These are phyloP conservation scores for Trichoderma koningii DNA, from an alignment of 2,329 filamentous ascomycete species.

Conservation along the genomic window DNA sequence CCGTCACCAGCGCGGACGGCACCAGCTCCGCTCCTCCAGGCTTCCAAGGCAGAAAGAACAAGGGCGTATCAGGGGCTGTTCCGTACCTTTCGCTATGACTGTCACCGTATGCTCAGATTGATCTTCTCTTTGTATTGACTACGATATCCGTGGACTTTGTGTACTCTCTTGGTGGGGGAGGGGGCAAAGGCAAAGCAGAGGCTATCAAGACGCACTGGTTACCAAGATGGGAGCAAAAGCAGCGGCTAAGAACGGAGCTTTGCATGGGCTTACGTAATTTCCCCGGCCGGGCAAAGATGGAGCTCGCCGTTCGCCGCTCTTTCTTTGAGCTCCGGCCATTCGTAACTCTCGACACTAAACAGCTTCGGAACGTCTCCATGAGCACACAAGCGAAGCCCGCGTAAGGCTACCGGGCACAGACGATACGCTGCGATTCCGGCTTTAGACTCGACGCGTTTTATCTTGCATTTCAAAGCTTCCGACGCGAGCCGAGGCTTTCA, in stretches of 20 bases:
- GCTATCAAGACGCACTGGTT: not conserved
- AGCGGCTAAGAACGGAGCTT: not conserved
- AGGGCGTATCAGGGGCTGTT: no score
- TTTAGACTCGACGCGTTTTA: not conserved
- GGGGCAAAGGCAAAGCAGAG: slow-evolving; percentile 2
- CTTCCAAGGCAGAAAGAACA: not conserved
- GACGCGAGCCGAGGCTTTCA: slow-evolving; percentile 19
- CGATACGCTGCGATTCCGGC: not conserved
- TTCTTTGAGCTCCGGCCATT: not conserved
- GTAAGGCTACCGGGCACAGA: slow-evolving; percentile 8
- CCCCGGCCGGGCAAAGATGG: slow-evolving; percentile 31
- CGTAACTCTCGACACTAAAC: not conserved
- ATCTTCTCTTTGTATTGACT: not conserved
- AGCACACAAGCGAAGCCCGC: not conserved
- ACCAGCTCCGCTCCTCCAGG: slow-evolving; percentile 17
- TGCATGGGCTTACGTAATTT: slow-evolving; percentile 34
- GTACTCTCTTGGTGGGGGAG: slow-evolving; percentile 6
- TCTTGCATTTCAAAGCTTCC: not conserved
- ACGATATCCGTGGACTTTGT: not conserved
- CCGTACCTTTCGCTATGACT: no score
- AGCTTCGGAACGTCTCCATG: no score
- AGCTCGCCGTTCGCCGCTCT: slow-evolving; percentile 40
- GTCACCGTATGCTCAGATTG: no score
- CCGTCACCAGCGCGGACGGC: not conserved
- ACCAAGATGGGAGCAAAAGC: not conserved